Percentiles rank a stretch among this genome's conserved stretches.
phyloP scores from a whole-genome alignment of 345 rosid species.

The Acer negundo region DNA sequence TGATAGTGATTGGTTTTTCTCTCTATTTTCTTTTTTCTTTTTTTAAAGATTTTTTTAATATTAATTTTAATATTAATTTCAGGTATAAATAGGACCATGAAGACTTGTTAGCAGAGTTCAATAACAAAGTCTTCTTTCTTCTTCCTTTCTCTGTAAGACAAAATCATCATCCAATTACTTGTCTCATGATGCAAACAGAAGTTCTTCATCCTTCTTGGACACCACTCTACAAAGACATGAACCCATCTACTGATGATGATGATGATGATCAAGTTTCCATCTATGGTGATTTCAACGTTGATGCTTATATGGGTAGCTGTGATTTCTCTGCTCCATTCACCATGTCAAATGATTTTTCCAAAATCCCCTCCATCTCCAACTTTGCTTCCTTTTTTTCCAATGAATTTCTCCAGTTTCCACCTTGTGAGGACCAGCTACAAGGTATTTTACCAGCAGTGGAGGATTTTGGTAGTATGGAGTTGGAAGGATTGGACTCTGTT shows the following conservation, averaged over 20 bases:
- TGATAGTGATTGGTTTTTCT: slow-evolving; percentile 26
- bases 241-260: slow-evolving; percentile 24
- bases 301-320: slow-evolving; percentile 16
- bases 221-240: slow-evolving; percentile 21
- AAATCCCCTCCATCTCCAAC: slow-evolving; percentile 15
- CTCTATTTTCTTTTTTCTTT: neutral
- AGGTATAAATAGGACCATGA: slow-evolving; percentile 20
- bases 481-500: slow-evolving; percentile 25
- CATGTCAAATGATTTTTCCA: slow-evolving; percentile 19
- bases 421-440: slow-evolving; percentile 15
- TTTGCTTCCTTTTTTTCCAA: slow-evolving; percentile 16
- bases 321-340: slow-evolving; percentile 34
- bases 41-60: neutral
- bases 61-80: neutral
- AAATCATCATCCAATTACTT: neutral
- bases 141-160: neutral
- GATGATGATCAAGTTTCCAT: slow-evolving; percentile 10
- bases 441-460: slow-evolving; percentile 23
- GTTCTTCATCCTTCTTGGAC: slow-evolving; percentile 36
- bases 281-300: slow-evolving; percentile 7
- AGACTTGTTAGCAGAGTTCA: slow-evolving; percentile 4
- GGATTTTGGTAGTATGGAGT: slow-evolving; percentile 18
- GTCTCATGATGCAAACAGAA: slow-evolving; percentile 38
- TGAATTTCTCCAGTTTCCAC: slow-evolving; percentile 20
- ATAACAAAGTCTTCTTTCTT: neutral